Base-by-base conservation (phyloP, 352 stramenopile genomes). In the Thalassiosira livingstoniorum region DNA sequence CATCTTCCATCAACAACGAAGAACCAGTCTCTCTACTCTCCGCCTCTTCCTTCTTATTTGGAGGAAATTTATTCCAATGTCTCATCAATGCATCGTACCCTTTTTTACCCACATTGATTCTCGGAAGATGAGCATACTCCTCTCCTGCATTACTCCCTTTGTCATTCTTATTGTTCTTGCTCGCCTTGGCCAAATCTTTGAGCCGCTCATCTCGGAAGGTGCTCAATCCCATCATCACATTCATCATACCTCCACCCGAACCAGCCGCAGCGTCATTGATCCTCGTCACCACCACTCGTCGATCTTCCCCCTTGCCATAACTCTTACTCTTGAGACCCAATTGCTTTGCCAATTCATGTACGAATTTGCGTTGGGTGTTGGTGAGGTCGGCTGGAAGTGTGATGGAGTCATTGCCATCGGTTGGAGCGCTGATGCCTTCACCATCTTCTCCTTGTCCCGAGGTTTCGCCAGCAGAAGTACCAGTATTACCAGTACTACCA, bases 331-430 rank as follows among this genome's bases (percentile, higher is more conserved):
- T 84, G 29, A 96, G 74, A 23, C 92, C 92, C 21, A 96, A 78
- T 66, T 93, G 75, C 2, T 63, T 69, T 13, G 89, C 82, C n/a
- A 93, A 67, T 71, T 94, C 65, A 78, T 96, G 93, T 1, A 96
- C 68, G 63, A 91, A 96, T 51, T 92, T 92, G 32, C 92, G 67
- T 82, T 95, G 88, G 1, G 88, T 93, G 70, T 94, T 95, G 37
- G 87, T 95, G 32, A 96, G 79, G 68, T 82, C 71, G 1, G 86
- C 21, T 11, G 89, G 83, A 42, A 96, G 82, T 35, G 82, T 83
- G 11, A 94, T 71, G 39, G 70, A 74, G 34, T 75, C 47, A 5
- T 86, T 57, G 10, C 10, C 42, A 10, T 18, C 42, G 11, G 27
- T 65, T n/a, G n/a, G n/a, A n/a, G n/a, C n/a, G n/a, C n/a, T n/a